These are phyloP conservation scores for Globisporangium acanthophoron DNA, from an alignment of 352 stramenopile species.

Conservation along the genomic window DNA sequence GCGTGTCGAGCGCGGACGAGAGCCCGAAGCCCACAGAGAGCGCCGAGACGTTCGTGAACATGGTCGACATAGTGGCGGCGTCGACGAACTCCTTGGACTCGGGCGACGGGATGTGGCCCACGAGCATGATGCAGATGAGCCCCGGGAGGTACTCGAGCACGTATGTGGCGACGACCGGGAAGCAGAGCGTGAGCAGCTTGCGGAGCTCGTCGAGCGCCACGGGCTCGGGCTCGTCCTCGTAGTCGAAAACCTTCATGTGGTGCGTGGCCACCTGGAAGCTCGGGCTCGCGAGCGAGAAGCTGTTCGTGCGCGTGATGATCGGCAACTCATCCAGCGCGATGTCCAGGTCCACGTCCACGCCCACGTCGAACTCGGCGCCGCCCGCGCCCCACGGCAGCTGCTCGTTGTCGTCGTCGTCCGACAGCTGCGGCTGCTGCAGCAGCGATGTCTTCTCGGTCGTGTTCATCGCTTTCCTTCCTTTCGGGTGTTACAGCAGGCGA, in stretches of 20 bases:
- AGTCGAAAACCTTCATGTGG: conserved; percentile 36
- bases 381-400: background rate
- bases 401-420: background rate
- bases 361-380: too few relatives aligned
- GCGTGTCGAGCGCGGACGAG: conserved; percentile 18
- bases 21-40: conserved; percentile 57
- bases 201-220: conserved; percentile 24
- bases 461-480: background rate
- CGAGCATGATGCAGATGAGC: conserved; percentile 59
- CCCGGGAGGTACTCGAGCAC: conserved; percentile 34
- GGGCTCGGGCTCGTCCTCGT: conserved; percentile 20
- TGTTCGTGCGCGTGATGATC: conserved; percentile 47
- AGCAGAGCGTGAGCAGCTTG: conserved; percentile 38
- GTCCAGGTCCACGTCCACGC: conserved; percentile 12
- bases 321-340: conserved; percentile 22
- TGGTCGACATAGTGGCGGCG: conserved; percentile 57
- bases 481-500: too few relatives aligned
- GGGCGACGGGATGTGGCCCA: conserved; percentile 50
- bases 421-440: background rate
- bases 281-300: conserved; percentile 44
- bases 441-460: background rate
- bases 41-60: conserved; percentile 68
- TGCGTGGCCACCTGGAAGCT: conserved; percentile 32
- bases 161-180: conserved; percentile 25
- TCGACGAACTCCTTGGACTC: conserved; percentile 60